Base-by-base conservation (phyloP, 352 stramenopile species). In the Phytophthora syringae region DNA sequence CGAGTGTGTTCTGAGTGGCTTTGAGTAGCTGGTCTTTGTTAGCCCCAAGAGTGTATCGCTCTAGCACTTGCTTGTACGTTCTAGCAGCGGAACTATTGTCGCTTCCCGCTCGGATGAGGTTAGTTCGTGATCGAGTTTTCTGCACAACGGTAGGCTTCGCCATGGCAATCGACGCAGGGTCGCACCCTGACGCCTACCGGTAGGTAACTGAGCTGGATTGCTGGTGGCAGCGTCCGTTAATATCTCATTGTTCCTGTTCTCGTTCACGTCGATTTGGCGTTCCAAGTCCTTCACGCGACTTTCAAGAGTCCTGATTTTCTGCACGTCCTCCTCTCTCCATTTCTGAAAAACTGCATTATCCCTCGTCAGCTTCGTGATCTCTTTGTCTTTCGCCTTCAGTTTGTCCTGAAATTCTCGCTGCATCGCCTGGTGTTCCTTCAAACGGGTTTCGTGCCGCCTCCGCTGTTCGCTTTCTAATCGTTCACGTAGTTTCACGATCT, bases 301-400 rank as follows among this genome's bases (percentile, higher is more conserved):
- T n/a, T 86, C 79, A 1, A 92, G 60, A 30, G 60, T 51, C 25
- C 77, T 75, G 25, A 92, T 92, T 34, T 76, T 76, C 39, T 77
- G 76, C 12, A 72, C 34, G 7, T 92, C 81, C 40, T 92, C 81
- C 1, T 88, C 72, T 72, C 77, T 72, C 77, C 73, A 91, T 40
- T 71, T 85, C 22, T 79, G 68, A 37, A 87, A 91, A 0, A 82
- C 79, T 18, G 79, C 66, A 27, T 90, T 91, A 52, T 93, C 84
- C 5, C 72, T 73, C n/a, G 63, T 21, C 4, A 88, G 55, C 22
- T 84, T 80, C 5, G 67, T 60, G 28, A 91, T 80, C 36, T 88
- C 80, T 18, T 84, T 79, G 10, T 94, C 84, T 69, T 93, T 92
- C 1, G 50, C 66, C 36, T 87, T 71, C 0, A 94, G 67, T 49